Evolutionary conservation across 305 asterid species (phyloP).

Genomic region (Ajuga reptans): DNA sequence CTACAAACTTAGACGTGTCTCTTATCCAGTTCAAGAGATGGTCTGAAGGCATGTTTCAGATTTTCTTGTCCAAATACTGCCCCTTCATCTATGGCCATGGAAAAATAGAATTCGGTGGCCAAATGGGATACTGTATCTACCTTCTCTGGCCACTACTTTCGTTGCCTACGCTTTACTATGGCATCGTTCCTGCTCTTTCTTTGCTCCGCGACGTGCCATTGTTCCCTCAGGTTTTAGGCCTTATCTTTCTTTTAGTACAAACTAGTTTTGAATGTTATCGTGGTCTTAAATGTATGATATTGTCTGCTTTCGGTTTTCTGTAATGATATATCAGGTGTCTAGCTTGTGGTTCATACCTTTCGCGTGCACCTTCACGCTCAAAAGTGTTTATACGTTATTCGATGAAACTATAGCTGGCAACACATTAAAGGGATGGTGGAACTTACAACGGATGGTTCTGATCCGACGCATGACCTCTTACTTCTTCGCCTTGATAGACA

Average conservation of each 20-base stretch:
- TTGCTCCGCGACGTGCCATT: conserved; percentile 44
- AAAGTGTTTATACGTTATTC: conserved; percentile 28
- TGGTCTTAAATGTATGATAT: neutral
- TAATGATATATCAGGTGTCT: conserved; percentile 30
- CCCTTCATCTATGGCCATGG: conserved; percentile 60
- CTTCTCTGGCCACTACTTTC: conserved; percentile 66
- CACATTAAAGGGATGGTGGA: conserved; percentile 63
- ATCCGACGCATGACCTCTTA: conserved; percentile 44
- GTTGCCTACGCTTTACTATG: conserved; percentile 48
- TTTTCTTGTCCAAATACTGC: conserved; percentile 62
- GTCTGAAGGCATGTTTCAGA: conserved; percentile 73
- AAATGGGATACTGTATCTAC: conserved; percentile 70
- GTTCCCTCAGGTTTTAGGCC: conserved; percentile 49
- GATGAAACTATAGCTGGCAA: conserved; percentile 44
- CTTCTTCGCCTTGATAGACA: conserved; percentile 49
- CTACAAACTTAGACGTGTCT: conserved; percentile 48
- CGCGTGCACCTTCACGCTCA: conserved; percentile 37
- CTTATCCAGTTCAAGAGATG: conserved; percentile 78
- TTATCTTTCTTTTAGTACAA: neutral
- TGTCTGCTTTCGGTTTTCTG: neutral
- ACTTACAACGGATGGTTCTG: conserved; percentile 51
- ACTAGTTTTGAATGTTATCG: neutral
- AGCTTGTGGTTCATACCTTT: conserved; percentile 57
- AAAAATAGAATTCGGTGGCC: conserved; percentile 52
- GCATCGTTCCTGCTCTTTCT: conserved; percentile 38